Evolutionary conservation across 2,329 filamentous ascomycete genomes (phyloP).

Genomic region (Bipolaris cookei): DNA sequence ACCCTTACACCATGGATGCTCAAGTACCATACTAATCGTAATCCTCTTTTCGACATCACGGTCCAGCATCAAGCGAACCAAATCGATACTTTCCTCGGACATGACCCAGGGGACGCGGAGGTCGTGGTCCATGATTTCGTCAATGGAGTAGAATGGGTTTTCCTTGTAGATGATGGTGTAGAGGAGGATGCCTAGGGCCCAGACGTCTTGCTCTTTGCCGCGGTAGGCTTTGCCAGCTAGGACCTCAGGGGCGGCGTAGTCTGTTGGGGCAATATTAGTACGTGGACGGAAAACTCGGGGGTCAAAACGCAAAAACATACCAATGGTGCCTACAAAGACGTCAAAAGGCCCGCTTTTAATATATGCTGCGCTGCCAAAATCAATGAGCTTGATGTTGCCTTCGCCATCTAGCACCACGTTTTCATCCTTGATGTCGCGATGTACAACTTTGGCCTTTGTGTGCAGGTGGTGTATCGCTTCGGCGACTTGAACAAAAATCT

Average conservation of each 20-base stretch:
- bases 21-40: constrained; percentile 85
- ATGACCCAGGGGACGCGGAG: constrained; percentile 86
- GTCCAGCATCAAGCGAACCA: constrained; percentile 91
- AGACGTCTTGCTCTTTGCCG: constrained; percentile 97
- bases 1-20: constrained; percentile 78
- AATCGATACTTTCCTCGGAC: constrained; percentile 89
- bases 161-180: constrained; percentile 99
- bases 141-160: constrained; percentile 98
- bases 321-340: constrained; percentile 98
- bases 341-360: constrained; percentile 99
- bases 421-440: constrained; percentile 98
- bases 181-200: constrained; percentile 93
- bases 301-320: constrained; percentile 59
- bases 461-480: constrained; percentile 90
- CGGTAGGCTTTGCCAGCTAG: constrained; percentile 89
- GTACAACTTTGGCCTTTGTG: constrained; percentile 87
- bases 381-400: constrained; percentile 93
- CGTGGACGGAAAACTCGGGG: background rate
- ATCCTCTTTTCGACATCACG: constrained; percentile 82
- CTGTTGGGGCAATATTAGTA: constrained; percentile 55
- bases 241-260: constrained; percentile 98
- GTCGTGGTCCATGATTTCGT: constrained; percentile 98
- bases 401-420: constrained; percentile 96
- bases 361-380: constrained; percentile 97
- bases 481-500: constrained; percentile 94